These are phyloP conservation scores for Aspergillus sp. DNA, from an alignment of 2,329 filamentous ascomycete species.

Conservation along the genomic window DNA sequence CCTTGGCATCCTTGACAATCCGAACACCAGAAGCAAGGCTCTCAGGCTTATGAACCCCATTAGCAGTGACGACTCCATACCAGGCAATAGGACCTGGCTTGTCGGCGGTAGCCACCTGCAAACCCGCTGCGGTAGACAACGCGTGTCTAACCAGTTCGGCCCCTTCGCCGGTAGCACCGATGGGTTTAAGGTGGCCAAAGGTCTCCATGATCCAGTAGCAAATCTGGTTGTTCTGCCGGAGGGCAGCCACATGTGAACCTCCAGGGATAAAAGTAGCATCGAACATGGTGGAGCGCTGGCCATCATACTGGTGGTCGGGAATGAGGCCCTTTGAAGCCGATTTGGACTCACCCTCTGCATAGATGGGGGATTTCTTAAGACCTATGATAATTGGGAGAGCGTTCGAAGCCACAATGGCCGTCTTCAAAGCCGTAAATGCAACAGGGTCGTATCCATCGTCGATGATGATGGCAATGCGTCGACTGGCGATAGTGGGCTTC, in stretches of 20 bases:
- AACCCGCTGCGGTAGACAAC: slow-evolving; percentile 17
- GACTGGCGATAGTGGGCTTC: slow-evolving; percentile 59
- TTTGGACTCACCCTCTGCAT: slow-evolving; percentile 51
- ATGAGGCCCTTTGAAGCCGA: slow-evolving; percentile 49
- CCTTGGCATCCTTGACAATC: slow-evolving; percentile 58
- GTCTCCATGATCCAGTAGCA: slow-evolving; percentile 71
- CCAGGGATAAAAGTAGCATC: slow-evolving; percentile 72
- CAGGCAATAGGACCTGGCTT: slow-evolving; percentile 52
- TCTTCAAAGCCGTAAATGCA: slow-evolving; percentile 58
- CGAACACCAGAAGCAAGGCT: slow-evolving; percentile 54
- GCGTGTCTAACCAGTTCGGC: slow-evolving; percentile 53
- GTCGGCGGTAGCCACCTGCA: slow-evolving; percentile 42
- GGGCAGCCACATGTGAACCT: slow-evolving; percentile 53
- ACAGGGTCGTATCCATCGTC: slow-evolving; percentile 66
- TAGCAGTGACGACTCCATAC: slow-evolving; percentile 69
- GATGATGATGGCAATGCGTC: slow-evolving; percentile 66
- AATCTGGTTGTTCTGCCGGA: slow-evolving; percentile 63
- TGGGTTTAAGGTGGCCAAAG: slow-evolving; percentile 72
- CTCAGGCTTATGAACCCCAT: slow-evolving; percentile 43
- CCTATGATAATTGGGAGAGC: slow-evolving; percentile 66
- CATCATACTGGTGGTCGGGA: slow-evolving; percentile 72
- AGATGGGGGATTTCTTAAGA: slow-evolving; percentile 58
- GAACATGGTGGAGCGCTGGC: slow-evolving; percentile 68
- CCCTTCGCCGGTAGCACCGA: slow-evolving; percentile 66
- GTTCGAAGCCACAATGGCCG: slow-evolving; percentile 52